A percentile compares a stretch with the other conserved stretches of the same genome.
Evolutionary conservation across 2,329 filamentous ascomycete genomes (phyloP).

Genomic region (Sarocladium oryzae): DNA sequence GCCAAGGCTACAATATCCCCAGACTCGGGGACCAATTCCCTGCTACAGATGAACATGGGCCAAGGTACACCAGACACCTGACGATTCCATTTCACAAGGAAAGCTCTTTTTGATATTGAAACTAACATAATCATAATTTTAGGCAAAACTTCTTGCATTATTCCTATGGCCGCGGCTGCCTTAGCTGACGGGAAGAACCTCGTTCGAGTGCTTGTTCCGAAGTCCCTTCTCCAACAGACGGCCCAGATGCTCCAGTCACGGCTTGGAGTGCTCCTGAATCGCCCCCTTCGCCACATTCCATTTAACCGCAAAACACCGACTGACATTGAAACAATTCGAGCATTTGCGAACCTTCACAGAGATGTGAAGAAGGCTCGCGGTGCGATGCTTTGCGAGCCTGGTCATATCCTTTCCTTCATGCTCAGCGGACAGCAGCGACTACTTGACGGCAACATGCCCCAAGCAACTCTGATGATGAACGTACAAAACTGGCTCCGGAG

Average conservation of each 20-base stretch:
- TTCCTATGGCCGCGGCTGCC: slow-evolving; percentile 42
- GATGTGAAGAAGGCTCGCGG: slow-evolving; percentile 37
- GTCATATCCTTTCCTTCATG: slow-evolving; percentile 59
- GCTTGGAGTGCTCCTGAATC: slow-evolving; percentile 9
- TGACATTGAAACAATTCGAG: not conserved
- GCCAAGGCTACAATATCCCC: slow-evolving; percentile 54
- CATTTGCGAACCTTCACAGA: slow-evolving; percentile 21
- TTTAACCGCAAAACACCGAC: not conserved
- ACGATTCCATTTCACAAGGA: slow-evolving; percentile 13
- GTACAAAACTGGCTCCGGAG: slow-evolving; percentile 43
- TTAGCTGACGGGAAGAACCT: slow-evolving; percentile 41
- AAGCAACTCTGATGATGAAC: slow-evolving; percentile 41
- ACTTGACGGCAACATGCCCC: slow-evolving; percentile 34
- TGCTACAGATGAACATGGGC: slow-evolving; percentile 63
- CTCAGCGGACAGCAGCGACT: slow-evolving; percentile 54
- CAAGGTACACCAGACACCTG: slow-evolving; percentile 30
- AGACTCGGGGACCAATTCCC: slow-evolving; percentile 44
- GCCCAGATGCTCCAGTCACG: slow-evolving; percentile 48
- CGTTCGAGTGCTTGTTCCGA: slow-evolving; percentile 48
- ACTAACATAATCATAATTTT: too few relatives aligned
- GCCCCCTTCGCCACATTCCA: slow-evolving; percentile 9
- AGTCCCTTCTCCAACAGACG: slow-evolving; percentile 50
- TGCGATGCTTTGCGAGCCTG: slow-evolving; percentile 54
- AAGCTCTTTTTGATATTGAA: not conserved
- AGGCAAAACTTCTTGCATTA: slow-evolving; percentile 38